Percentiles rank a stretch among this genome's conserved stretches.
Conservation (phyloP, 2,329 filamentous ascomycete genomes). For the Rachicladosporium sp. region DNA sequence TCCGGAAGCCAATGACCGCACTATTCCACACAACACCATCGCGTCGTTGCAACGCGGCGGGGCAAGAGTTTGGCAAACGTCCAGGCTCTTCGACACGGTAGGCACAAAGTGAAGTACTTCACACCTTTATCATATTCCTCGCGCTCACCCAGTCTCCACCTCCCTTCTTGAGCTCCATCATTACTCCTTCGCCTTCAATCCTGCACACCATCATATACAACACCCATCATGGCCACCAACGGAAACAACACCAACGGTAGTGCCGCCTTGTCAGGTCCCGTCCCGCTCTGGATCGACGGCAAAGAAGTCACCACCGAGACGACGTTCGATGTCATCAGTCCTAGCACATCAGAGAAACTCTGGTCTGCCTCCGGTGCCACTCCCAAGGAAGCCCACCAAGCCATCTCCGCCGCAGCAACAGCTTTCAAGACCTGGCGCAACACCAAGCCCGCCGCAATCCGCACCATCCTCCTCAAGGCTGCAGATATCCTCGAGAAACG, state of each 20-base stretch:
- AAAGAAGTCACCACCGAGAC: slow-evolving; percentile 35
- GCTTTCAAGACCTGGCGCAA: slow-evolving; percentile 60
- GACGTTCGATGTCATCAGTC: slow-evolving; percentile 46
- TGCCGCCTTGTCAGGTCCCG: slow-evolving; percentile 5
- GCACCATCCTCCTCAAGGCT: slow-evolving; percentile 58
- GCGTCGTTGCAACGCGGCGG: too few species aligned
- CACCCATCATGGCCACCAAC: slow-evolving; percentile 4
- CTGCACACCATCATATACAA: neutral
- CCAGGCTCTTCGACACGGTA: too few species aligned
- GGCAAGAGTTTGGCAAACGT: too few species aligned
- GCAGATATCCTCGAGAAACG: slow-evolving; percentile 51
- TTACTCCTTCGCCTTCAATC: neutral
- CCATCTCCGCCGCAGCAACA: slow-evolving; percentile 47
- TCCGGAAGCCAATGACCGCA: too few species aligned
- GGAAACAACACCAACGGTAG: neutral
- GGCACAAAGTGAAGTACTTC: too few species aligned
- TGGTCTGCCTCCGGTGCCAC: slow-evolving; percentile 47
- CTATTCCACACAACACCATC: too few species aligned
- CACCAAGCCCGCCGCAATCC: slow-evolving; percentile 47
- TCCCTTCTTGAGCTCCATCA: neutral
- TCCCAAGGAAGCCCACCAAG: slow-evolving; percentile 42
- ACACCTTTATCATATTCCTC: too few species aligned
- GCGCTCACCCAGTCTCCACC: too few species aligned
- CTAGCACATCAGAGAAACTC: slow-evolving; percentile 40
- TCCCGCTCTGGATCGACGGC: slow-evolving; percentile 38